A percentile compares a stretch with the other conserved stretches of the same genome.
Conservation (phyloP, 495 filamentous ascomycete species). For the Rusavskia elegans region DNA sequence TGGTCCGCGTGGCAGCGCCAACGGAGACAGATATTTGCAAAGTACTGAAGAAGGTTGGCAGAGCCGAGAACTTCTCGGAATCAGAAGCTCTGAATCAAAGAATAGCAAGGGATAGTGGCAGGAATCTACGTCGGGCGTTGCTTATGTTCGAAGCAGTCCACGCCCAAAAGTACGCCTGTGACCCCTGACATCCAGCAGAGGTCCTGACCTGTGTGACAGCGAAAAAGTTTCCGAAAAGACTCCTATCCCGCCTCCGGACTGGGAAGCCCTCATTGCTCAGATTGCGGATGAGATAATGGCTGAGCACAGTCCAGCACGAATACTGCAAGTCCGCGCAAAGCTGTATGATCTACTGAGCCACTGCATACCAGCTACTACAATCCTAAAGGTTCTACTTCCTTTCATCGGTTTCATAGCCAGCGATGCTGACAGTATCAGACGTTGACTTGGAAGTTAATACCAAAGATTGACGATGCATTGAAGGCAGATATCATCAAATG, state of each 20-base stretch:
- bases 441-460: conserved; percentile 81
- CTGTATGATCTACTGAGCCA: conserved; percentile 92
- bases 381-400: conserved; percentile 50
- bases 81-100: conserved; percentile 56
- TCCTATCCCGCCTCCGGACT: conserved; percentile 84
- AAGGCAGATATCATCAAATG: conserved; percentile 89
- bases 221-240: conserved; percentile 82
- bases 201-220: conserved; percentile 29
- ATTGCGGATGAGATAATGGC: conserved; percentile 82
- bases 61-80: conserved; percentile 59
- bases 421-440: conserved; percentile 26
- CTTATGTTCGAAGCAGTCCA: conserved; percentile 95
- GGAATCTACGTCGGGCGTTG: conserved; percentile 77
- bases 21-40: conserved; percentile 67
- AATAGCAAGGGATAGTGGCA: conserved; percentile 80
- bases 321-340: conserved; percentile 76
- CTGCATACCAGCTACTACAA: conserved; percentile 86
- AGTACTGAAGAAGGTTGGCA: conserved; percentile 58
- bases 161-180: conserved; percentile 67
- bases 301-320: conserved; percentile 73
- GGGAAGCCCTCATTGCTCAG: conserved; percentile 77
- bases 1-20: conserved; percentile 85
- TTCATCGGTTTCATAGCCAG: background rate
- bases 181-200: background rate
- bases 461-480: conserved; percentile 68